Percentiles rank a stretch among this genome's conserved stretches.
Evolutionary conservation across 2,329 filamentous ascomycete genomes (phyloP).

Genomic region (Scytalidium lignicola): DNA sequence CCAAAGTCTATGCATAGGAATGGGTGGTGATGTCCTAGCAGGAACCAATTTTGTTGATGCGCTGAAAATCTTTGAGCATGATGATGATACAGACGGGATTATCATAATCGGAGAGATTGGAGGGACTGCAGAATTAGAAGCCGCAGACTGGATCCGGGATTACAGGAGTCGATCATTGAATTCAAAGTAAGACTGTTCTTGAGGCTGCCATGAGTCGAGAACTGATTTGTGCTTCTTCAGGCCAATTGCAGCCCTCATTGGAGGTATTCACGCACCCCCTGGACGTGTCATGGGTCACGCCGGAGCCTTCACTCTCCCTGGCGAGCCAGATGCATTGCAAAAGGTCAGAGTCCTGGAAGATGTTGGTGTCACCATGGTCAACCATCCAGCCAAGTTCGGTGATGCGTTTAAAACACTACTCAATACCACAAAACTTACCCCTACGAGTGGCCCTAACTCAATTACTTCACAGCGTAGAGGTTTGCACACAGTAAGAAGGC

Average conservation of each 20-base stretch:
- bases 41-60: constrained; percentile 72
- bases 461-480: constrained; percentile 41
- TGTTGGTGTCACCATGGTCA: constrained; percentile 64
- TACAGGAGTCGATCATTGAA: constrained; percentile 52
- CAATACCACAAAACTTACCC: constrained; percentile 31
- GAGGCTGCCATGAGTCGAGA: not conserved
- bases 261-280: constrained; percentile 56
- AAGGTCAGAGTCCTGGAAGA: constrained; percentile 64
- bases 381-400: constrained; percentile 73
- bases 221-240: constrained; percentile 29
- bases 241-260: constrained; percentile 68
- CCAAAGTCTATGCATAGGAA: constrained; percentile 67
- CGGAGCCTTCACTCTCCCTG: constrained; percentile 64
- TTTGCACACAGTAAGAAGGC: constrained; percentile 42
- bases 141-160: constrained; percentile 67
- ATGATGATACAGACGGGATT: constrained; percentile 62
- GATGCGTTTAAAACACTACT: constrained; percentile 60
- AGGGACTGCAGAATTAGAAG: constrained; percentile 60
- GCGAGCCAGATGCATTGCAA: constrained; percentile 57
- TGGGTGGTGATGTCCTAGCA: constrained; percentile 67
- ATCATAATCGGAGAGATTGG: constrained; percentile 65
- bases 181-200: constrained; percentile 53
- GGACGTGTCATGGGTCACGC: constrained; percentile 75
- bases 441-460: constrained; percentile 28
- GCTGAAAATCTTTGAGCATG: constrained; percentile 58